Evolutionary conservation across 768 basidiomycete species (phyloP).

Genomic region (Russula earlei): DNA sequence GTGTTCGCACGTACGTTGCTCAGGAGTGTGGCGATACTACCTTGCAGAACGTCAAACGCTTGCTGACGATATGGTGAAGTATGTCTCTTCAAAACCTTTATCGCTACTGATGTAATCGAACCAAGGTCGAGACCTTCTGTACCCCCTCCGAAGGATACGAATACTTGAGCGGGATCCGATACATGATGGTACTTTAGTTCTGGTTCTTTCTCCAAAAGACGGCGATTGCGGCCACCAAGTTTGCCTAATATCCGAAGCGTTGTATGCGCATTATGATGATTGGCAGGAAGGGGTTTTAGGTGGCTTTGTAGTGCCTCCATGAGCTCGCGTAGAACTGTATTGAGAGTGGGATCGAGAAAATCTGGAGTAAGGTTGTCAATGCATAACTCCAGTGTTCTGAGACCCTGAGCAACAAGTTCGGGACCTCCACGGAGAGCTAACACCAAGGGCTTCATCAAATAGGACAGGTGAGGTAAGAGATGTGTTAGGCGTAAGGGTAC

Average conservation of each 20-base stretch:
- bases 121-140: constrained; percentile 55
- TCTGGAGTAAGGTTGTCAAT: constrained; percentile 98
- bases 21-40: constrained; percentile 58
- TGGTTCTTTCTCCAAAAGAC: constrained; percentile 74
- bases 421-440: constrained; percentile 78
- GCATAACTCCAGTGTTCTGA: constrained; percentile 95
- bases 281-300: constrained; percentile 80
- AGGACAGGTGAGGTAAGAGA: constrained; percentile 87
- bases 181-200: constrained; percentile 60
- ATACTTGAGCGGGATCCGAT: constrained; percentile 59
- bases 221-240: constrained; percentile 87
- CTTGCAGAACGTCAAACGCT: constrained; percentile 64
- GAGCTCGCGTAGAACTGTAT: constrained; percentile 82
- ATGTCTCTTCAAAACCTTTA: constrained; percentile 47
- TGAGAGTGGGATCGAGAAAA: constrained; percentile 93
- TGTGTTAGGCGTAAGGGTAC: constrained; percentile 94
- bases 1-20: constrained; percentile 47
- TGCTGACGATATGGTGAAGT: constrained; percentile 42
- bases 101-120: constrained; percentile 56
- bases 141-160: constrained; percentile 66
- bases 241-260: constrained; percentile 96
- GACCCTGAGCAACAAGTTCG: constrained; percentile 89
- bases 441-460: constrained; percentile 94
- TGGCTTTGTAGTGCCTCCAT: constrained; percentile 92
- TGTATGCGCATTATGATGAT: constrained; percentile 84